Base-by-base conservation (phyloP, 1,284 basidiomycete genomes). In the Cutaneotrichosporon cutaneum region DNA sequence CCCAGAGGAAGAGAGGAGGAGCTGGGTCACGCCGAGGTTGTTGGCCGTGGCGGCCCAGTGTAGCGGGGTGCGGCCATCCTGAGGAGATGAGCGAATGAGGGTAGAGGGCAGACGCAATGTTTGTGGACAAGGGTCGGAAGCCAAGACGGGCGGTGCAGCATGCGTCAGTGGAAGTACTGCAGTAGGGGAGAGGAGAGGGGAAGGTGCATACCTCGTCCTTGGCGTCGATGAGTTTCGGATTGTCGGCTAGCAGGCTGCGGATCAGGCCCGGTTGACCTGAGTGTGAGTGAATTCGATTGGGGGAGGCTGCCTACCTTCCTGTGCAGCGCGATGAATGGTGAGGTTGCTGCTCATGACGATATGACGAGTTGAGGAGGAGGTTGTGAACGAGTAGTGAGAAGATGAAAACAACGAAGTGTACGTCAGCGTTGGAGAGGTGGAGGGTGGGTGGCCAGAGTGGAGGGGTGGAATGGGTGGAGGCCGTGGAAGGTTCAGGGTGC, bases 11-110 rank as follows among this genome's bases (percentile, higher is more conserved):
- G 87, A 86, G 64, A 95, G 82, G 60, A 96, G 82, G 69, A 88
- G 88, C 64, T 87, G 84, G 7, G 82, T 83, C 64, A 92, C 87
- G 54, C 89, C 87, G 48, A 87, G 79, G 45, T 87, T 85, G 10
- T 72, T 85, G 11, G 86, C 86, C 4, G 90, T 88, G 11, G 91
- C 87, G 58, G 91, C 90, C 90, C 91, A 94, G 73, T 96, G 94
- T 13, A 96, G 81, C 3, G 92, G 86, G 1, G 93, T 93, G 32
- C 93, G 82, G n/a, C 85, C 88, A 76, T 95, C 93, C 92, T 94
- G 60, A 35, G 1, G 30, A 24, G 22, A 26, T 21, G 27, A 42
- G 54, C 13, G 36, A 22, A 44, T 18, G 36, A 55, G n/a, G 21
- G 54, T 10, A 5, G 5, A 35, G 52, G 39, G 39, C 39, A 42